phyloP scores from a whole-genome alignment of 73 alveolate species.

The Paramecium pentaurelia region DNA sequence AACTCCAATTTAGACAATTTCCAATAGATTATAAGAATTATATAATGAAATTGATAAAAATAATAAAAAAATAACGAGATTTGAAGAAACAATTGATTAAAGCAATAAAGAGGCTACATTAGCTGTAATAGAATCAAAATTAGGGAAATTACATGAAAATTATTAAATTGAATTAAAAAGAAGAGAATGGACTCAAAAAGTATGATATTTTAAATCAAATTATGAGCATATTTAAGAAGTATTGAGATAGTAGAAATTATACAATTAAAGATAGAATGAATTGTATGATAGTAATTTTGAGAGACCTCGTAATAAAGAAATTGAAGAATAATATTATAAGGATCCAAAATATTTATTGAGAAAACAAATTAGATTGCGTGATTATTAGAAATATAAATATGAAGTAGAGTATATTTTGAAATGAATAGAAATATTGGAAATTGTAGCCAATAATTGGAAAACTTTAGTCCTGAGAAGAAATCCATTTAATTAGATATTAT shows the following conservation, averaged over 20 bases:
- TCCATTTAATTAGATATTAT: background rate
- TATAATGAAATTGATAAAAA: background rate
- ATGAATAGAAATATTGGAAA: background rate
- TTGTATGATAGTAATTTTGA: background rate
- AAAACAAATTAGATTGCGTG: background rate
- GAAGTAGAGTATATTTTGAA: background rate
- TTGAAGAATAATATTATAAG: background rate
- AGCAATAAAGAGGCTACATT: background rate
- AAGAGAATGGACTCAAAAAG: background rate
- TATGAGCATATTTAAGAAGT: background rate
- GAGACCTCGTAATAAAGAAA: background rate
- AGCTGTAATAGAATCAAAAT: background rate
- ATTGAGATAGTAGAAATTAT: background rate
- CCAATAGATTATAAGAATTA: background rate
- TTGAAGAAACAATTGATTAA: background rate
- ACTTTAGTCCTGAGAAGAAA: background rate
- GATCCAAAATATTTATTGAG: background rate
- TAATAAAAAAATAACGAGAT: background rate
- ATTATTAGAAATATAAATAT: background rate
- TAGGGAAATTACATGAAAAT: background rate
- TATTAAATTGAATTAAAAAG: background rate
- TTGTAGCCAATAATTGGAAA: background rate
- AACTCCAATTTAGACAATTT: background rate
- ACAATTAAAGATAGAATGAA: background rate
- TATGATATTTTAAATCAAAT: background rate